Evolutionary conservation across 192 early-diverging fungal genomes (phyloP), one percentile per base, ranked within the genome.

Genomic region (Coemansia sp.): DNA sequence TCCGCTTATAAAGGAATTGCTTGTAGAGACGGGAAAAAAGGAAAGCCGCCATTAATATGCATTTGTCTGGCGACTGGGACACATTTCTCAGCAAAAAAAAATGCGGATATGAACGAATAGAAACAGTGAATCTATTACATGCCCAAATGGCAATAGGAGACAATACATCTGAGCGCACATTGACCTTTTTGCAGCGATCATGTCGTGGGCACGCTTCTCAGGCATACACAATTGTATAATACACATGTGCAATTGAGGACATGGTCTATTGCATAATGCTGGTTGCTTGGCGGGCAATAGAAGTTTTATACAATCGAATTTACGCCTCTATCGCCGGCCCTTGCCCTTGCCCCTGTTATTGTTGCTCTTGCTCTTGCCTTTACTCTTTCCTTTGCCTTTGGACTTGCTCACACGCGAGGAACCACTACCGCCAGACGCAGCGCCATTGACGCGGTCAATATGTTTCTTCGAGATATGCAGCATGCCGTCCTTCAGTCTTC

Each of bases 401-500:
- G 24, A 5, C 44, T 72, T 78, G 70, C 63, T 62, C 22, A 70
- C 57, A 22, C 71, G 65, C 27, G 61, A 29, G 5, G 62, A 20
- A 13, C 58, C 11, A 6, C 46, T 39, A 15, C 46, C 29, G 29
- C 27, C 27, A 13, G 55, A 29, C 1, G 52, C 40, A 4, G 65
- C 24, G 5, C 71, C 70, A 50, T 61, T 71, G 46, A 82, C 65
- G 18, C 80, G 75, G n/a, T 82, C 71, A 41, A 82, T 82, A 13
- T 83, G 75, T 24, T 69, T 68, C 55, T 78, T 68, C 0, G 81
- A 75, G 15, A 83, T 66, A 43, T 78, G 75, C 50, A 83, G 40
- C 24, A 78, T 73, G 15, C 81, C 81, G 63, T 78, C 75, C 60
- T 75, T 83, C 49, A 72, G 71, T 24, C 36, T 69, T 10, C 81